Conservation (phyloP, 1,284 basidiomycete species). For the Fistulinella staudtii region DNA sequence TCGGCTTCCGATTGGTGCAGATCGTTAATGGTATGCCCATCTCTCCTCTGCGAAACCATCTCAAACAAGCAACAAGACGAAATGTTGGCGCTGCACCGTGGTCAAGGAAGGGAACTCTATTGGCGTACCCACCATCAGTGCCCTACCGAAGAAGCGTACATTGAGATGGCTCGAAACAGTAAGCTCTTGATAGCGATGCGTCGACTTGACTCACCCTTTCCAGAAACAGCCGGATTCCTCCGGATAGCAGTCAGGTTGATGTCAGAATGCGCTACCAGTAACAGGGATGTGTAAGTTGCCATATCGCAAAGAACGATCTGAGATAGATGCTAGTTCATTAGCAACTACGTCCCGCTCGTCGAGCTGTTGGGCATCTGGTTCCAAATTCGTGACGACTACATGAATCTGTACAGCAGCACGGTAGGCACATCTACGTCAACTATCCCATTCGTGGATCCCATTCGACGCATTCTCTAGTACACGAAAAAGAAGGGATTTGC, state of each 20-base stretch:
- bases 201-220: background rate
- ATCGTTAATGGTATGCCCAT: slow-evolving; percentile 62
- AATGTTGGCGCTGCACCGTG: slow-evolving; percentile 73
- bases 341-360: slow-evolving; percentile 87
- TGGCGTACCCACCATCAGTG: slow-evolving; percentile 78
- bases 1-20: slow-evolving; percentile 47
- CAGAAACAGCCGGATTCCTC: slow-evolving; percentile 94
- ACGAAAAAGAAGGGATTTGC: slow-evolving; percentile 89
- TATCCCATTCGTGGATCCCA: background rate
- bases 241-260: slow-evolving; percentile 92
- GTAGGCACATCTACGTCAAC: slow-evolving; percentile 42
- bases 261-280: slow-evolving; percentile 77
- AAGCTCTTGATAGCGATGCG: slow-evolving; percentile 24
- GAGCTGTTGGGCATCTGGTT: slow-evolving; percentile 93
- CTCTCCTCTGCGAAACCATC: background rate
- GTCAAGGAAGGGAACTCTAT: slow-evolving; percentile 76
- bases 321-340: slow-evolving; percentile 29
- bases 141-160: slow-evolving; percentile 79
- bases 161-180: slow-evolving; percentile 85
- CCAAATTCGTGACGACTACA: slow-evolving; percentile 95
- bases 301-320: background rate
- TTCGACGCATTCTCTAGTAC: slow-evolving; percentile 50
- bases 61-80: slow-evolving; percentile 48
- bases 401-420: slow-evolving; percentile 86
- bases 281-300: slow-evolving; percentile 51